Base-by-base conservation (phyloP, 1,284 basidiomycete genomes). In the Fomitopsis pinicola region DNA sequence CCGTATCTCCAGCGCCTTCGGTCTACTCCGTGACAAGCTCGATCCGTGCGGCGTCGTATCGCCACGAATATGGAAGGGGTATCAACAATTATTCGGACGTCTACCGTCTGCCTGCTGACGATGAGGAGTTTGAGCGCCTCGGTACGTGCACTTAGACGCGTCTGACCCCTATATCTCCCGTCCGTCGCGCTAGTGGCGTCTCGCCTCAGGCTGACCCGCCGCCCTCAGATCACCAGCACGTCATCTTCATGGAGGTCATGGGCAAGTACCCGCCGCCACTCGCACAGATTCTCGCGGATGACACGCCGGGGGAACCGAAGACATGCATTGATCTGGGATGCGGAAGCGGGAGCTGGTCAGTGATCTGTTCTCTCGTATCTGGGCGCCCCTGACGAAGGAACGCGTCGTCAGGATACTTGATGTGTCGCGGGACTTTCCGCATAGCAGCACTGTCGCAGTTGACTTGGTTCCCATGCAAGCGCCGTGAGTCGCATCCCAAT, bases 11-110 rank as follows among this genome's bases (percentile, higher is more conserved):
- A 3, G 72, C 75, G 9, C 86, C 84, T 8, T 91, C 89, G n/a
- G 80, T 90, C 5, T 79, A 81, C 67, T 90, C 89, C 0, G 71
- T 89, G 68, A 86, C 87, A 0, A 83, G 80, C 64, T 88, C 87
- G 0, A 64, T 89, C 50, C 82, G 81, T 28, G 82, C 79, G 14
- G 78, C 81, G 44, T 80, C 83, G 1, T 87, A 84, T 72, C 81
- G 79, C 55, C 79, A 84, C 42, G 88, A 91, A 67, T 87, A 83
- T 63, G 90, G 90, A 0, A 78, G 90, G 40, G 80, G 78, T 28
- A 71, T 92, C 54, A 91, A 92, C 73, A 90, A 85, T 64, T 88
- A 89, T 64, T 91, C 89, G 0, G 87, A 92, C 54, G 81, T 91
- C 4, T 92, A 92, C 70, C 81, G 80, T 40, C 76, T 92, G 22